Conservation (phyloP, 1,284 basidiomycete genomes). For the Microbotryum intermedium region DNA sequence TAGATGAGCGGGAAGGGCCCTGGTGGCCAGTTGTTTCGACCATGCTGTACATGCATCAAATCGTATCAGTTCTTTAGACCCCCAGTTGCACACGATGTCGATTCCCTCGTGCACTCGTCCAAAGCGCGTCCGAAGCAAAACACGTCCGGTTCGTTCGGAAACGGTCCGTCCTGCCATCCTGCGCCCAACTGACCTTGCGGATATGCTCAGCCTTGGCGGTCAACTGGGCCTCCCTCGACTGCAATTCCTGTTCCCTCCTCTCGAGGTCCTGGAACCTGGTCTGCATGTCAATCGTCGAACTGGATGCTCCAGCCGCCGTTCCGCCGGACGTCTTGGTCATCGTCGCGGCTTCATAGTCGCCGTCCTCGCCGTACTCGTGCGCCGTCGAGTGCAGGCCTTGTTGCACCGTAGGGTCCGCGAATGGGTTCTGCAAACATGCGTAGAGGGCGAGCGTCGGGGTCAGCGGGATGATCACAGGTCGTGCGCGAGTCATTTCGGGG, state of each 20-base stretch:
- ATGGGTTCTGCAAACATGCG: conserved; percentile 38
- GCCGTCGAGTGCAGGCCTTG: conserved; percentile 1
- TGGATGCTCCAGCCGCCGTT: not conserved
- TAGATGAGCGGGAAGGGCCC: conserved; percentile 71
- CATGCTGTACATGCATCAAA: conserved; percentile 43
- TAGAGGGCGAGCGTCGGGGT: conserved; percentile 5
- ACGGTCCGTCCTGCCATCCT: too few relatives aligned
- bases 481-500: not conserved
- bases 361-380: conserved; percentile 7
- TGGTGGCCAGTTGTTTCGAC: conserved; percentile 81
- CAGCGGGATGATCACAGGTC: too few relatives aligned
- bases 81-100: too few relatives aligned
- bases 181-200: conserved; percentile 37
- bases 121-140: too few relatives aligned
- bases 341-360: not conserved
- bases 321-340: not conserved
- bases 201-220: conserved; percentile 53
- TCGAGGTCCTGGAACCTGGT: conserved; percentile 54
- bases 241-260: conserved; percentile 68
- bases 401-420: conserved; percentile 39
- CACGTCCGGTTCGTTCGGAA: too few relatives aligned
- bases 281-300: conserved; percentile 39
- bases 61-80: too few relatives aligned
- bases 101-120: too few relatives aligned
- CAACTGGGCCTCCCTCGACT: conserved; percentile 63